Base-by-base conservation (phyloP, 176 grass and related monocot species). In the Melocanna baccifera region DNA sequence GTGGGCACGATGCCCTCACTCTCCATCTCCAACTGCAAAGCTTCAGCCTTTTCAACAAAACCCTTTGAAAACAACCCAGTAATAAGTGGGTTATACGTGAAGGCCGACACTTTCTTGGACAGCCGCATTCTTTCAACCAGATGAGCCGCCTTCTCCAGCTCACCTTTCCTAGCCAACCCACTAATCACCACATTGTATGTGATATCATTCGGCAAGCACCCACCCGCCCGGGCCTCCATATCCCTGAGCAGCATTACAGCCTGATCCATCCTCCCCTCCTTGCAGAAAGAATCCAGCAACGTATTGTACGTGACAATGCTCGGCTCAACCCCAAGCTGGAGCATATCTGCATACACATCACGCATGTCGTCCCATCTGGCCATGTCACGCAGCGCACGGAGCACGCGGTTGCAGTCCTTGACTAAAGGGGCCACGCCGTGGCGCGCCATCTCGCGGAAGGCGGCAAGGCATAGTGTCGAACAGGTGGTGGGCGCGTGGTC, bases 31-130 rank as follows among this genome's bases (percentile, higher is more conserved):
- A 82, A 73, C 52, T 81, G 90, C 22, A 89, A 67, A 45, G 51
- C 67, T 56, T 70, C 42, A 74, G 84, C 85, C 48, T 91, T 85
- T 14, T 84, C 25, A 6, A 82, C 43, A 76, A 48, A 89, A 73
- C 89, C 91, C 48, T 19, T 90, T 39, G 62, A 52, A 26, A 94
- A 78, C 65, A 88, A 79, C 11, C 81, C 71, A 20, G 84, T 82
- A 73, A 93, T 93, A 65, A 93, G 75, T 84, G 94, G 87, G 55
- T 86, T 91, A 73, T 86, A 97, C 1, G 78, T 97, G 28, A 86
- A 86, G 39, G 83, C 22, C 29, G 94, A 91, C 0, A 69, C 74
- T 67, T 82, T 82, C 45, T 88, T 86, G 28, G 61, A 89, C n/a
- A 64, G 9, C n/a, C 85, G 23, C 86, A 91, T 55, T 62, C 81